Base-by-base conservation (phyloP, 2,329 filamentous ascomycete genomes). In the Fusarium sp. region DNA sequence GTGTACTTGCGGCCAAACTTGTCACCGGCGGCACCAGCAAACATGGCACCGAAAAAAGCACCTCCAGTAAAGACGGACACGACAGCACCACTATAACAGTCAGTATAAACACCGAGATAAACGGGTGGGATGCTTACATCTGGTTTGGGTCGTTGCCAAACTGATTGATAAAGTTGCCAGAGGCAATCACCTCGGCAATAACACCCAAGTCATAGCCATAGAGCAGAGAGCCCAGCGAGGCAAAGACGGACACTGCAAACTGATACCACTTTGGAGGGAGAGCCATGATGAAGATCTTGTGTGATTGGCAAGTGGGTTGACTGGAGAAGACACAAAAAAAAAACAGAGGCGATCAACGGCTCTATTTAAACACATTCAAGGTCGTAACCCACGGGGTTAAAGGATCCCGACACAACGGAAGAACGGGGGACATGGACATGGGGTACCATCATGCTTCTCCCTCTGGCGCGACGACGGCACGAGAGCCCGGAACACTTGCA, bases 1-100 rank as follows among this genome's bases (percentile, higher is more conserved):
- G 93, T 95, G 81, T 85, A 85, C 80, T 92, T 90, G 75, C 94
- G 89, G 50, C 94, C 94, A 3, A 94, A 82, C 65, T 80, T 85
- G 80, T 95, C 91, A 72, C 91, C 91, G 39, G 84, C 77, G 2
- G 89, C 87, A 69, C 93, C 94, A 43, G 91, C 93, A 39, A 90
- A 83, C 35, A 85, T 84, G 29, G 93, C 91, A 10, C 93, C 93
- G 73, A 93, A 88, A 83, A 94, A 94, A 24, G 93, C 93, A n/a
- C 88, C 88, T 41, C 93, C 92, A 0, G 94, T 96, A 81, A 96
- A 95, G 68, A 95, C 87, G 1, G 92, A 93, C 1, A 95, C 93
- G 5, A 80, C 67, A 61, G 74, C 68, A 35, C 66, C 68, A 16
- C 69, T 79, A 5, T 1, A 18, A 4, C 1, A 13, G 41, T 72